phyloP scores from a whole-genome alignment of 2,329 filamentous ascomycete species.

The Ophiostoma tasmaniense region DNA sequence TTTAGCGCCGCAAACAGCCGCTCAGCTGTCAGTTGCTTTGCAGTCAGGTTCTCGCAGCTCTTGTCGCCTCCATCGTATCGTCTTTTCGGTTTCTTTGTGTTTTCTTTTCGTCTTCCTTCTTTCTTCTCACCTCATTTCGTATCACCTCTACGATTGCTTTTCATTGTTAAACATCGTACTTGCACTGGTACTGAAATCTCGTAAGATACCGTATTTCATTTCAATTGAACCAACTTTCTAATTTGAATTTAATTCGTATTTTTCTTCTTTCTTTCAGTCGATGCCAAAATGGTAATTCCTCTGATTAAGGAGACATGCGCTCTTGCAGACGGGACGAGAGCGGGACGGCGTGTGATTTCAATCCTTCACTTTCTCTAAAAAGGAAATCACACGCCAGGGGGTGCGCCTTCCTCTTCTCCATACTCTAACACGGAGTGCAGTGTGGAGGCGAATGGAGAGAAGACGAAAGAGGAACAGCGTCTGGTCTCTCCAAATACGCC shows the following conservation, averaged over 20 bases:
- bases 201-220: not conserved
- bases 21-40: not conserved
- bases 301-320: not conserved
- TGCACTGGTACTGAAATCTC: not conserved
- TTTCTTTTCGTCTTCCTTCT: not conserved
- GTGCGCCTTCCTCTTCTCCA: not conserved
- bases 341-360: not conserved
- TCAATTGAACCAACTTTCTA: not conserved
- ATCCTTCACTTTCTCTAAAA: not conserved
- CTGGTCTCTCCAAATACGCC: constrained; percentile 1
- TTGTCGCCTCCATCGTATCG: not conserved
- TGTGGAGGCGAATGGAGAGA: constrained; percentile 5
- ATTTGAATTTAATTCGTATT: not conserved
- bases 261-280: not conserved
- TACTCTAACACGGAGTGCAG: constrained; percentile 1
- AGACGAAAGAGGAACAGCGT: not conserved
- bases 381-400: not conserved
- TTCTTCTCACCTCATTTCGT: not conserved
- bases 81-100: not conserved
- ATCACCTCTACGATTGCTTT: not conserved
- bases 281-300: not conserved
- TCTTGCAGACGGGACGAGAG: not conserved
- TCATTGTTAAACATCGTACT: not conserved
- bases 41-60: not conserved
- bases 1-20: constrained; percentile 2